A percentile compares a stretch with the other conserved stretches of the same genome.
Evolutionary conservation across 2,329 filamentous ascomycete species (phyloP).

Genomic region (Exophiala dermatitidis): DNA sequence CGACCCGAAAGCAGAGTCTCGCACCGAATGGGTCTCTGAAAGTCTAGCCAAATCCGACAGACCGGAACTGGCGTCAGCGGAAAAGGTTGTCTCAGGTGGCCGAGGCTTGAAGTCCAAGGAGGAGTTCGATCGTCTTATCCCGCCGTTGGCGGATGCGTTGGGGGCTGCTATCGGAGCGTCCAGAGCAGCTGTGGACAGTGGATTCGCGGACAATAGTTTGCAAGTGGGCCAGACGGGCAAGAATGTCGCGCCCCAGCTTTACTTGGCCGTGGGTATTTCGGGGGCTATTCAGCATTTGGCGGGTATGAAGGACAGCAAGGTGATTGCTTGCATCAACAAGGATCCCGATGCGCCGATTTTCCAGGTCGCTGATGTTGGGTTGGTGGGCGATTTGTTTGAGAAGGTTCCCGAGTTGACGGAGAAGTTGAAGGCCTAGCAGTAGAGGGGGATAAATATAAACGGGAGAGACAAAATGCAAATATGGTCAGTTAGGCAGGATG

Average conservation of each 20-base stretch:
- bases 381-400: slow-evolving; percentile 93
- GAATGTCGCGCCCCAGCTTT: slow-evolving; percentile 92
- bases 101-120: slow-evolving; percentile 96
- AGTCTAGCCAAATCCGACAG: slow-evolving; percentile 88
- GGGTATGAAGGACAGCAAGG: slow-evolving; percentile 99
- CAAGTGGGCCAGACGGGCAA: slow-evolving; percentile 98
- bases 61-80: slow-evolving; percentile 84
- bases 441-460: neutral
- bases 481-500: too few relatives aligned
- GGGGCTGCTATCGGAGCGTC: slow-evolving; percentile 95
- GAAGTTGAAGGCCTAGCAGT: slow-evolving; percentile 62
- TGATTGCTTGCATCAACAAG: slow-evolving; percentile 98
- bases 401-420: slow-evolving; percentile 93
- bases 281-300: slow-evolving; percentile 97
- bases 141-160: slow-evolving; percentile 82
- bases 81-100: slow-evolving; percentile 84
- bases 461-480: neutral
- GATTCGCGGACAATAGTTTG: slow-evolving; percentile 95
- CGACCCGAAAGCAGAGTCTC: slow-evolving; percentile 68
- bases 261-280: slow-evolving; percentile 90
- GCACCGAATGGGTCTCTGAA: slow-evolving; percentile 87
- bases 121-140: slow-evolving; percentile 88
- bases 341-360: slow-evolving; percentile 96
- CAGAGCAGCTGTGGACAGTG: slow-evolving; percentile 89
- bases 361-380: slow-evolving; percentile 90